Evolutionary conservation across 306 rosid species (phyloP).

Genomic region (Cucumis sativus): Cucumber_9930_V3 NC_026656.2:21667501-21668000

Average conservation of each 20-base stretch:
- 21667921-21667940: slow-evolving; percentile 65
- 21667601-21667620: neutral
- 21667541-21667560: slow-evolving; percentile 4
- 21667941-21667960: slow-evolving; percentile 59
- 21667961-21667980: slow-evolving; percentile 40
- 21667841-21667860: neutral
- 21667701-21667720: slow-evolving; percentile 62
- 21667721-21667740: slow-evolving; percentile 40
- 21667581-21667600: neutral
- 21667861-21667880: neutral
- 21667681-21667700: slow-evolving; percentile 49
- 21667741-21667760: slow-evolving; percentile 33
- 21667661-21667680: slow-evolving; percentile 65
- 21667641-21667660: slow-evolving; percentile 7
- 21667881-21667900: slow-evolving; percentile 11
- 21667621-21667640: slow-evolving; percentile 18
- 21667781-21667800: neutral
- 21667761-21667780: slow-evolving; percentile 75
- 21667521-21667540: neutral
- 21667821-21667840: neutral
- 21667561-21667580: slow-evolving; percentile 11
- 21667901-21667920: slow-evolving; percentile 66
- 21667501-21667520: neutral
- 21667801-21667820: neutral
- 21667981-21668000: neutral